Base-by-base conservation (phyloP, 192 early-diverging fungal genomes). In the Allomyces javanicus region DNA sequence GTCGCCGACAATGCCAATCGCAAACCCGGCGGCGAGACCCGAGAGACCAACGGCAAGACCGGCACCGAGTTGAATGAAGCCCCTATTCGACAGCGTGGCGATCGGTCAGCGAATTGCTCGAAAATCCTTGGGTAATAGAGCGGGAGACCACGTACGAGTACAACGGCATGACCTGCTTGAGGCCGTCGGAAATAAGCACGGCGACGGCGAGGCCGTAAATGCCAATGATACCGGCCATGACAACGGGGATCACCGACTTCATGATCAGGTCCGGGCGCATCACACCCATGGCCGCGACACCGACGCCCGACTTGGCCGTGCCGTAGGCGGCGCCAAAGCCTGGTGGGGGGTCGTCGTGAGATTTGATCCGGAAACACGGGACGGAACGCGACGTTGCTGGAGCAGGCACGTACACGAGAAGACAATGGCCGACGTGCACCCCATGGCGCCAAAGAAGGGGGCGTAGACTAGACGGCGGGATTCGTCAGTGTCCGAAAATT, bases 221-320 rank as follows among this genome's bases (percentile, higher is more conserved):
- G 75, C 87, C 94, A 71, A 99, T 91, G 77, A 99, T 99, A 90
- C 96, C 96, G 71, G 87, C 91, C 93, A 96, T 96, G 70, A 98
- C 87, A 64, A 96, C 90, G 19, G 93, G 93, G 64, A 98, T 86
- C 67, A 93, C 83, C 61, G 85, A 80, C 73, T 88, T 91, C 75
- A 92, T 87, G 63, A 90, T 87, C 63, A 94, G 74, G 71, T 94
- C 92, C 66, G 92, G 92, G 45, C 87, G 87, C 65, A 91, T 77
- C 24, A 86, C 82, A 67, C 90, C 90, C 81, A 92, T 89, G 61
- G 86, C 87, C 61, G 91, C 82, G 66, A 94, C 83, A 67, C 92
- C 92, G 11, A 92, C 83, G 65, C 92, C 92, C 45, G 92, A 84
- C 76, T 90, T 92, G 69, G 92, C 89, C 27, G 92, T 94, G 61